These are phyloP conservation scores for Penicillium dipodomyicola DNA, from an alignment of 495 filamentous ascomycete genomes.

Conservation along the genomic window DNA sequence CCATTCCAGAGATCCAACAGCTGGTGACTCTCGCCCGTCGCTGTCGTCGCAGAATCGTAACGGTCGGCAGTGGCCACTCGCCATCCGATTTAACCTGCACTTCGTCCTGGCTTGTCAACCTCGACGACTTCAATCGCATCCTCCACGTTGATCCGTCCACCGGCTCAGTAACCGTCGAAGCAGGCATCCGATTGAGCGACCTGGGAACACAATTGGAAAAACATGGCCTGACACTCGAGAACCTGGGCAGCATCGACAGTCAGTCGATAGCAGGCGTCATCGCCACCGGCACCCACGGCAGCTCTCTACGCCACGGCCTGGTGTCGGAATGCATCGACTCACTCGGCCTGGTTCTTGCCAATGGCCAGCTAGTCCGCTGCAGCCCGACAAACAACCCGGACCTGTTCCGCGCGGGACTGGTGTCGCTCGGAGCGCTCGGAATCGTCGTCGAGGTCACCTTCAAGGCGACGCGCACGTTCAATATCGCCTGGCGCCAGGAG, in stretches of 20 bases:
- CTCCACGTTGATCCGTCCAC: conserved; percentile 62
- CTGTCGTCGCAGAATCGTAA: conserved; percentile 75
- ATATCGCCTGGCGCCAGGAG: conserved; percentile 81
- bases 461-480: conserved; percentile 70
- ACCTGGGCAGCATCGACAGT: conserved; percentile 89
- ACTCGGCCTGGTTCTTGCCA: conserved; percentile 77
- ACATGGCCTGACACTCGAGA: conserved; percentile 75
- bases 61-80: conserved; percentile 84
- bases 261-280: conserved; percentile 94
- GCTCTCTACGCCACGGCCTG: conserved; percentile 77
- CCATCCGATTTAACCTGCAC: conserved; percentile 92
- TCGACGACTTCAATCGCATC: conserved; percentile 76
- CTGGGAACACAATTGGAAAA: conserved; percentile 67
- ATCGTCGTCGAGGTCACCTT: conserved; percentile 88
- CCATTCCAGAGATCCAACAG: conserved; percentile 77
- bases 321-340: conserved; percentile 70
- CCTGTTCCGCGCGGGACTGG: conserved; percentile 83
- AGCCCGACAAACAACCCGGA: conserved; percentile 66
- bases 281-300: conserved; percentile 89
- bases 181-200: conserved; percentile 75
- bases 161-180: conserved; percentile 70
- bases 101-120: conserved; percentile 90
- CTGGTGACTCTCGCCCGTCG: conserved; percentile 75
- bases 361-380: conserved; percentile 73
- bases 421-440: conserved; percentile 85